Evolutionary conservation across 352 stramenopile species (phyloP), one percentile per base, ranked within the genome.

Genomic region (Poterioochromonas sp.): DNA sequence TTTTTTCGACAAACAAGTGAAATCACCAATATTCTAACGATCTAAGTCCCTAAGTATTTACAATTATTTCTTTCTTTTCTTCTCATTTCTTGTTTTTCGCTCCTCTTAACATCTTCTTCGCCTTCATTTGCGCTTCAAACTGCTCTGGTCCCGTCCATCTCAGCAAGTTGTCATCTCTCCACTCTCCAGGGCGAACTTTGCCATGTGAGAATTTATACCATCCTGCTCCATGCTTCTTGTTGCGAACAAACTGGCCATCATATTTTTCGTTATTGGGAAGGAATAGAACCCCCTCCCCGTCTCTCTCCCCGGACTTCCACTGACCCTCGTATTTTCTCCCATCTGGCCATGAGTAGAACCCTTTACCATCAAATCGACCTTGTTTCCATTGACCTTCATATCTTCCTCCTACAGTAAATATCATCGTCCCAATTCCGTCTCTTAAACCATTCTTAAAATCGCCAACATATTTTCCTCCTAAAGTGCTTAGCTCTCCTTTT

Each of bases 381-480:
- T 15, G 22, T 40, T 32, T 40, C 65, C 65, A 74, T 39, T 58
- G 65, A 22, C 65, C 65, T 74, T 74, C 65, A 54, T 74, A 74
- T n/a, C 65, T 3, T 54, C 39, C 2, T 39, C 26, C 22, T 12
- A 15, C 5, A 18, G 49, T 74, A 54, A 58, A 74, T 26, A 12
- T 8, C 65, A 74, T 74, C 2, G 43, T 74, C 1, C 65, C 65
- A 54, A 74, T 37, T 34, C 65, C 65, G 53, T 54, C n/a, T 20
- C n/a, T 29, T 35, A 74, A 74, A n/a, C 41, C 41, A 54, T 74
- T n/a, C 15, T 54, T 32, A 39, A 74, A 74, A 32, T 53, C 1
- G 1, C 65, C 65, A 26, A 34, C n/a, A 54, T 74, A 74, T 37
- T 18, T 11, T 22, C 39, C 41, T 20, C n/a, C n/a, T 29, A 26